phyloP scores from a whole-genome alignment of 2,329 filamentous ascomycete genomes.

The Arthroderma sp. region DNA sequence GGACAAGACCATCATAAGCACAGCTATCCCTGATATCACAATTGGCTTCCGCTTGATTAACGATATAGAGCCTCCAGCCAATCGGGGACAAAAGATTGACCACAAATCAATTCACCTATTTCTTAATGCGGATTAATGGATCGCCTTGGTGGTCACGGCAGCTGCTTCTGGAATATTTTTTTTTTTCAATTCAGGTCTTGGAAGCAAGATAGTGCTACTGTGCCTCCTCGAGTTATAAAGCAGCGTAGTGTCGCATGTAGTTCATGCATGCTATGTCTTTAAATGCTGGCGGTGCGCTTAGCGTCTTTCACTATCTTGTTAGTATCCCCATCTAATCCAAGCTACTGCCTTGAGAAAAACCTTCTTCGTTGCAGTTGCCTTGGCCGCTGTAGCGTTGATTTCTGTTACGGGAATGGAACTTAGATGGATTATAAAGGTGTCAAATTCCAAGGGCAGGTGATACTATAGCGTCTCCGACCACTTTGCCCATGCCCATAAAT shows the following conservation, averaged over 20 bases:
- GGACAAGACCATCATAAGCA: constrained; percentile 21
- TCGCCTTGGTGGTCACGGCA: constrained; percentile 40
- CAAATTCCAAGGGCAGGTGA: too few species aligned
- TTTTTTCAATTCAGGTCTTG: constrained; percentile 26
- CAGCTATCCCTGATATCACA: constrained; percentile 26
- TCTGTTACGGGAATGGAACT: constrained; percentile 1
- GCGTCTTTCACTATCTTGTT: constrained; percentile 11
- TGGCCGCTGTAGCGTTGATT: constrained; percentile 8
- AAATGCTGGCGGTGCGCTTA: constrained; percentile 8
- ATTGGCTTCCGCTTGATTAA: constrained; percentile 24
- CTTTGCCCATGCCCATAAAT: too few species aligned
- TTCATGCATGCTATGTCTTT: constrained; percentile 9
- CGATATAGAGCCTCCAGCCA: constrained; percentile 26
- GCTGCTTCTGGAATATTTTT: constrained; percentile 34
- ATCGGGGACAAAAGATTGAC: constrained; percentile 11
- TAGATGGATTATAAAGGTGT: constrained; percentile 2
- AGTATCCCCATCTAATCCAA: too few species aligned
- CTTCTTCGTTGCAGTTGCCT: constrained; percentile 12
- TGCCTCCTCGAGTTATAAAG: constrained; percentile 22
- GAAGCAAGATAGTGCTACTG: constrained; percentile 16
- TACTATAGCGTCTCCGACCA: too few species aligned
- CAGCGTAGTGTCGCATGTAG: constrained; percentile 9
- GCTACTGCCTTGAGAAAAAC: constrained; percentile 27
- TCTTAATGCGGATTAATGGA: too few species aligned
- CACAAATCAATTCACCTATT: too few species aligned